Conservation (phyloP, 164 flowering plant genomes). For the Chimonanthus praecox region DNA sequence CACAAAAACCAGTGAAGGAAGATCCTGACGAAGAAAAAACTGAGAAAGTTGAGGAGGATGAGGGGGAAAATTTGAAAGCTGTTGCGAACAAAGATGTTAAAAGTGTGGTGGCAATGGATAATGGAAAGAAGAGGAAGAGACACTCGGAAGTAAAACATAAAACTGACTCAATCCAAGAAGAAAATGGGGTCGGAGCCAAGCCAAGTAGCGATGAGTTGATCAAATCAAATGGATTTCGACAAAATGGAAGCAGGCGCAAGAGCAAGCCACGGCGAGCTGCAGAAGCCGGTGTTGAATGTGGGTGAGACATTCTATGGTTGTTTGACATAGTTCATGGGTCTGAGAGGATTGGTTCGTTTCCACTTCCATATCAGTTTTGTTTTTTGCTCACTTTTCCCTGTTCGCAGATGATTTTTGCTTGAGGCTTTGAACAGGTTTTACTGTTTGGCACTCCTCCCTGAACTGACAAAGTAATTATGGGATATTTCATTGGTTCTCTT, state of each 20-base stretch:
- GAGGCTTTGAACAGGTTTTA: slow-evolving; percentile 20
- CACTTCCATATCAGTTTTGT: slow-evolving; percentile 14
- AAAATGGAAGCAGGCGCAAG: slow-evolving; percentile 63
- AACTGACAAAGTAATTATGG: slow-evolving; percentile 12
- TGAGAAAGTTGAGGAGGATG: slow-evolving; percentile 42
- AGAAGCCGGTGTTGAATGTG: slow-evolving; percentile 76
- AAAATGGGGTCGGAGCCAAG: slow-evolving; percentile 39
- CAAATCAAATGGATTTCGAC: slow-evolving; percentile 60
- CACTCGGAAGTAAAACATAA: slow-evolving; percentile 40
- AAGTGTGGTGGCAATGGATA: slow-evolving; percentile 26
- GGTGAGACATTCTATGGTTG: slow-evolving; percentile 26
- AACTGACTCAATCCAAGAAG: slow-evolving; percentile 37
- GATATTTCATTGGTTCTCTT: slow-evolving; percentile 13
- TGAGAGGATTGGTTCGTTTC: slow-evolving; percentile 21
- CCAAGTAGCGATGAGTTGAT: slow-evolving; percentile 30
- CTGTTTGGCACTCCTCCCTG: slow-evolving; percentile 23
- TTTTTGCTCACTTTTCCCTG: slow-evolving; percentile 9
- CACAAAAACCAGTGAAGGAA: slow-evolving; percentile 64
- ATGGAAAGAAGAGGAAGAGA: slow-evolving; percentile 56
- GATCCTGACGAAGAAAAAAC: slow-evolving; percentile 52
- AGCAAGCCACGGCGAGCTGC: slow-evolving; percentile 82
- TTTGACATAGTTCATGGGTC: slow-evolving; percentile 5
- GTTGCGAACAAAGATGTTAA: slow-evolving; percentile 29
- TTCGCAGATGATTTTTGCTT: slow-evolving; percentile 18
- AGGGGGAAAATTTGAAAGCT: slow-evolving; percentile 28